Percentiles rank a stretch among this genome's conserved stretches.
Conservation (phyloP, 2,329 filamentous ascomycete genomes). For the Arthroderma sp. region DNA sequence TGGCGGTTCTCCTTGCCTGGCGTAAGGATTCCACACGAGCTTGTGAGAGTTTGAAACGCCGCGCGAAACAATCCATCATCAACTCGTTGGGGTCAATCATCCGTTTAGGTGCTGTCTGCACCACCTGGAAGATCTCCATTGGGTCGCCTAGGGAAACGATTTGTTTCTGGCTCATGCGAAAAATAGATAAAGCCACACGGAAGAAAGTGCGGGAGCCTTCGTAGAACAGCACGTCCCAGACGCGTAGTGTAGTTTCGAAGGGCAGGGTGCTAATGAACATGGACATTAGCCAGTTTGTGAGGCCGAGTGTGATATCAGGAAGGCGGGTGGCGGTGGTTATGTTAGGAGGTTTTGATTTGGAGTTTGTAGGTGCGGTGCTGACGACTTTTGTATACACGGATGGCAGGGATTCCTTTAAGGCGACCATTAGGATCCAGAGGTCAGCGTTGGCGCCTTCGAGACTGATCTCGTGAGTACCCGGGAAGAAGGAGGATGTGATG, state of each 20-base stretch:
- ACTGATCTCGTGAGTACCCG: slow-evolving; percentile 80
- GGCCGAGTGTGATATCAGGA: slow-evolving; percentile 81
- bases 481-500: slow-evolving; percentile 76
- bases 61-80: slow-evolving; percentile 70
- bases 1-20: slow-evolving; percentile 49
- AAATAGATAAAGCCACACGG: slow-evolving; percentile 77
- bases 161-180: slow-evolving; percentile 73
- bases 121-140: slow-evolving; percentile 92
- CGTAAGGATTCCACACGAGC: slow-evolving; percentile 67
- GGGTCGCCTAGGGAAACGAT: slow-evolving; percentile 71
- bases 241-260: slow-evolving; percentile 78
- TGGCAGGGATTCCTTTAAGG: slow-evolving; percentile 71
- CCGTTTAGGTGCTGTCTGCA: slow-evolving; percentile 71
- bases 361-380: slow-evolving; percentile 43
- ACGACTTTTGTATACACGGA: slow-evolving; percentile 80
- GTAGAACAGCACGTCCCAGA: slow-evolving; percentile 95
- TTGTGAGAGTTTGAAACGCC: slow-evolving; percentile 69
- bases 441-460: slow-evolving; percentile 90
- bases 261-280: slow-evolving; percentile 88
- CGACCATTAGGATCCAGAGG: slow-evolving; percentile 81
- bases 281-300: slow-evolving; percentile 97
- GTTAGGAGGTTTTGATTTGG: slow-evolving; percentile 31
- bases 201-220: slow-evolving; percentile 91
- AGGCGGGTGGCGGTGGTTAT: slow-evolving; percentile 43
- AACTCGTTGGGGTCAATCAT: slow-evolving; percentile 72